phyloP scores from a whole-genome alignment of 805 yeast genomes.

The Zygosaccharomyces siamensis region DNA sequence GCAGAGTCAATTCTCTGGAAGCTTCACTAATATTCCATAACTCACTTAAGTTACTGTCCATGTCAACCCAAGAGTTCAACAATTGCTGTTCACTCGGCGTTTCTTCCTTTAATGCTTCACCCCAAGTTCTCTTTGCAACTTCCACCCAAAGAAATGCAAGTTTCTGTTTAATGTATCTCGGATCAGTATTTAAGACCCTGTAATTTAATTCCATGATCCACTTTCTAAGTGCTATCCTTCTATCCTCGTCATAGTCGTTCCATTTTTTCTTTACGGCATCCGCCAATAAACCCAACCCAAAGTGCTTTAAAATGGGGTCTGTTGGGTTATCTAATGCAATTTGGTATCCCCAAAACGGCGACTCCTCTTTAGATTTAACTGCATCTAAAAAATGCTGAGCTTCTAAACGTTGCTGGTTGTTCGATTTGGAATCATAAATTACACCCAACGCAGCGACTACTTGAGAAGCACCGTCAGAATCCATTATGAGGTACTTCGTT shows the following conservation, averaged over 20 bases:
- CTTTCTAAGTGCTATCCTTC: slow-evolving; percentile 61
- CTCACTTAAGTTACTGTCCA: slow-evolving; percentile 73
- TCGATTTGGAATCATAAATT: slow-evolving; percentile 61
- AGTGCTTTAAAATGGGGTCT: slow-evolving; percentile 77
- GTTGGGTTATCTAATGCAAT: slow-evolving; percentile 59
- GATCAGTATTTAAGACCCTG: slow-evolving; percentile 59
- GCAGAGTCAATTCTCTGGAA: slow-evolving; percentile 70
- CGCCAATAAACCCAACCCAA: slow-evolving; percentile 77
- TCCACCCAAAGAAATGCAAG: slow-evolving; percentile 88
- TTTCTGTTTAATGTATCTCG: slow-evolving; percentile 87
- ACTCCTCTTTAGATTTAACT: slow-evolving; percentile 70
- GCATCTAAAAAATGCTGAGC: slow-evolving; percentile 68
- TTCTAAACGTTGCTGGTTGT: slow-evolving; percentile 51
- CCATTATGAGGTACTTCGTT: slow-evolving; percentile 41
- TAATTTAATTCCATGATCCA: slow-evolving; percentile 81
- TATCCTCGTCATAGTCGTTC: slow-evolving; percentile 52
- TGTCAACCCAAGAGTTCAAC: slow-evolving; percentile 71
- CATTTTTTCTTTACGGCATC: slow-evolving; percentile 57
- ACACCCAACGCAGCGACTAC: slow-evolving; percentile 73
- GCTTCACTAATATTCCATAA: slow-evolving; percentile 65
- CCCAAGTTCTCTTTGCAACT: slow-evolving; percentile 89
- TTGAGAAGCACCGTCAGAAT: slow-evolving; percentile 62
- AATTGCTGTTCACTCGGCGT: slow-evolving; percentile 40
- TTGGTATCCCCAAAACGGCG: slow-evolving; percentile 91
- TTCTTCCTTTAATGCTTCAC: slow-evolving; percentile 49